Base-by-base conservation (phyloP, 305 asterid genomes). In the Solanum chacoense region DNA sequence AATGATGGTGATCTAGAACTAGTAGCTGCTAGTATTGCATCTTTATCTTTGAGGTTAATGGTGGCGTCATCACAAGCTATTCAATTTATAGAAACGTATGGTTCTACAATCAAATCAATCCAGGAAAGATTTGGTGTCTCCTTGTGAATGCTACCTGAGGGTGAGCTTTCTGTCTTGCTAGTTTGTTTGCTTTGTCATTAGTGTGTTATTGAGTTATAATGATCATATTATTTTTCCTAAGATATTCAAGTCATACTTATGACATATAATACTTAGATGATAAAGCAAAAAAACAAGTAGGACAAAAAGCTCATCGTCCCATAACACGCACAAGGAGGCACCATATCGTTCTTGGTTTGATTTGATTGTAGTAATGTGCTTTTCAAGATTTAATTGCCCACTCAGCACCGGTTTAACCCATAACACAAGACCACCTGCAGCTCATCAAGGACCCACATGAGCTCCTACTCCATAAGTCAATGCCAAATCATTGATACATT, bases 1-100 rank as follows among this genome's bases (percentile, higher is more conserved):
- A 95, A 92, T 37, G 90, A 88, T 85, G 98, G 93, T 87, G 89
- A 88, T 73, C 89, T 71, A 69, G 38, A 93, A 40, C 31, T 88
- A 63, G 91, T 87, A 72, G 89, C 95, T 88, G 90, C 91, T 88
- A 16, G 89, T 36, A 81, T 73, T 85, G 93, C 96, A 72, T 90
- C 72, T 86, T 89, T 91, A 74, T 92, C 94, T 20, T 26, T 91
- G 18, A 88, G 90, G 28, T 83, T 92, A 67, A 87, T 92, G 76
- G 91, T 92, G 88, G 91, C 91, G 3, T 90, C 88, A 36, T 84
- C 87, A 8, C 90, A 90, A 78, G 91, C 91, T 6, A 86, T 85
- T 84, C 86, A 88, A 74, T 85, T 55, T 16, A 55, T 55, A 18
- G 67, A 3, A 3, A 55, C 18, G 67, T 18, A 18, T 55, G 67